phyloP scores from a whole-genome alignment of 2,329 filamentous ascomycete genomes.

The Aspergillus sp. region DNA sequence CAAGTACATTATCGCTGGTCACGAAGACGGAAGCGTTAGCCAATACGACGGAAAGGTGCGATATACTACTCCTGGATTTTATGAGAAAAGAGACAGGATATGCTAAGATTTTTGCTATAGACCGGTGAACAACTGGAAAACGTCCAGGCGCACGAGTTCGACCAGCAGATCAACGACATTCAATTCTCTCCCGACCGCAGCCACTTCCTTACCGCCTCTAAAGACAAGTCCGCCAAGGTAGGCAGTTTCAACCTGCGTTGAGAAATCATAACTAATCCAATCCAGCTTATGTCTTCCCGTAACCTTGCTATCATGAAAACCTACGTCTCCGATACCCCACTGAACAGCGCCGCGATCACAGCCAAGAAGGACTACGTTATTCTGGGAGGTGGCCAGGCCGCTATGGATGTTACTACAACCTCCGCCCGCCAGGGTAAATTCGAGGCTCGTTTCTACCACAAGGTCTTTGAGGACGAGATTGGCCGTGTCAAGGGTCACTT shows the following conservation, averaged over 20 bases:
- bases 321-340: conserved; percentile 85
- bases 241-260: conserved; percentile 10
- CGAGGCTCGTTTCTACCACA: conserved; percentile 99
- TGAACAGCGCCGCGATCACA: conserved; percentile 93
- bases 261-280: conserved; percentile 15
- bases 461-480: conserved; percentile 98
- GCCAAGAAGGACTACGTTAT: conserved; percentile 97
- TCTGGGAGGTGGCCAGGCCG: conserved; percentile 94
- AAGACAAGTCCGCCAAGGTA: conserved; percentile 96
- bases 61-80: background rate
- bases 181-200: conserved; percentile 93
- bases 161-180: conserved; percentile 81
- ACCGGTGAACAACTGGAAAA: conserved; percentile 80
- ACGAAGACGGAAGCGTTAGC: conserved; percentile 92
- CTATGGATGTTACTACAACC: conserved; percentile 98
- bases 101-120: conserved; percentile 36
- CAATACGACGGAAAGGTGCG: conserved; percentile 84
- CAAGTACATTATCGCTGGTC: conserved; percentile 95
- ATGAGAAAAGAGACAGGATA: background rate
- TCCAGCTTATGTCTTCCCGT: conserved; percentile 74
- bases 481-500: conserved; percentile 97
- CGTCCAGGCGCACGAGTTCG: conserved; percentile 80
- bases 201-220: conserved; percentile 97
- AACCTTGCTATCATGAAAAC: conserved; percentile 92
- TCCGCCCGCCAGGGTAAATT: conserved; percentile 96